Percentiles rank a stretch among this genome's conserved stretches.
These are phyloP conservation scores for Metschnikowia bowlesiae DNA, from an alignment of 805 yeast species.

Conservation along the genomic window DNA sequence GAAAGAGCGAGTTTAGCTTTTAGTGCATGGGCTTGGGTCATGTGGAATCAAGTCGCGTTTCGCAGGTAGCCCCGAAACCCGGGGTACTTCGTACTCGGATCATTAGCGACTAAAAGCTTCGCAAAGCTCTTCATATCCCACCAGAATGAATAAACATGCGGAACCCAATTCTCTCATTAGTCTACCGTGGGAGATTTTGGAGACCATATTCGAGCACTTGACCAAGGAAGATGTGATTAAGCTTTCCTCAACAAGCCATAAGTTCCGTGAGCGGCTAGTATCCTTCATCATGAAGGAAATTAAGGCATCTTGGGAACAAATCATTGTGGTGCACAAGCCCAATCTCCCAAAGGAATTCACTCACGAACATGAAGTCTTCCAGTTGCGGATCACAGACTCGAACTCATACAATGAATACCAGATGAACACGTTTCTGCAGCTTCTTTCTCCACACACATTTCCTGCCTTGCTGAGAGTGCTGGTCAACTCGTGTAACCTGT, in stretches of 20 bases:
- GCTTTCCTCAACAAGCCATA: constrained; percentile 11
- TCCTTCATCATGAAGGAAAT: constrained; percentile 20
- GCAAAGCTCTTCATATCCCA: not conserved
- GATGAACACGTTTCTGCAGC: constrained; percentile 25
- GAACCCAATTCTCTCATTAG: constrained; percentile 2
- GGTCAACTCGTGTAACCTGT: constrained; percentile 33
- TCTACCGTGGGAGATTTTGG: constrained; percentile 14
- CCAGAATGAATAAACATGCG: not conserved
- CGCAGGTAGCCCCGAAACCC: not conserved
- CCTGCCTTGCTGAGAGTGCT: constrained; percentile 22
- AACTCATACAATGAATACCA: constrained; percentile 22
- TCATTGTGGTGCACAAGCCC: constrained; percentile 9
- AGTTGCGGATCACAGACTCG: constrained; percentile 9
- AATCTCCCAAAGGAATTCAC: not conserved
- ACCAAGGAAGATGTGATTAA: constrained; percentile 8
- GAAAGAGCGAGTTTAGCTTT: not conserved
- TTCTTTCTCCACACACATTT: constrained; percentile 18
- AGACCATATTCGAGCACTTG: constrained; percentile 7
- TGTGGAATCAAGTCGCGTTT: not conserved
- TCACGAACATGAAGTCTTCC: not conserved
- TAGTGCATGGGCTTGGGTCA: not conserved
- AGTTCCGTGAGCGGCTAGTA: constrained; percentile 17
- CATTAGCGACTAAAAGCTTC: not conserved
- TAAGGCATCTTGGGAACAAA: constrained; percentile 25
- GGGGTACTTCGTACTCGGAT: not conserved